phyloP scores from a whole-genome alignment of 2,329 filamentous ascomycete genomes.

The Epichloe brachyelytri region DNA sequence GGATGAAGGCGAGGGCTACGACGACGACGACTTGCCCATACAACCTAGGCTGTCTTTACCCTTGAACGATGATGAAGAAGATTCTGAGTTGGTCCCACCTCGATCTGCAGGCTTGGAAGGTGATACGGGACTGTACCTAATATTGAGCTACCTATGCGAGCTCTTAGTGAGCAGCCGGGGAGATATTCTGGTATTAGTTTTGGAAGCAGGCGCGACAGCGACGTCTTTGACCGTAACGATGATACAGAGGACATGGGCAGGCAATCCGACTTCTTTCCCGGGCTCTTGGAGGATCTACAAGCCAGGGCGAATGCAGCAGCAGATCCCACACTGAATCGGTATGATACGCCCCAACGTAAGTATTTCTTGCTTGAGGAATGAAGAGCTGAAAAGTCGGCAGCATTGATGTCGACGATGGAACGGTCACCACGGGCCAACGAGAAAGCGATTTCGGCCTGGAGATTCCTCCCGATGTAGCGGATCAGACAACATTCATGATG shows the following conservation, averaged over 20 bases:
- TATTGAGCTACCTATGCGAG: slow-evolving; percentile 45
- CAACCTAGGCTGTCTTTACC: slow-evolving; percentile 44
- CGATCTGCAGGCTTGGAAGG: slow-evolving; percentile 42
- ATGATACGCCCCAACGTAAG: slow-evolving; percentile 5
- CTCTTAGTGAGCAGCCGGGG: slow-evolving; percentile 30
- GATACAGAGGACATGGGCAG: slow-evolving; percentile 29
- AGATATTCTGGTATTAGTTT: slow-evolving; percentile 40
- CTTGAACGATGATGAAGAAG: slow-evolving; percentile 33
- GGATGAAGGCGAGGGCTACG: slow-evolving; percentile 22
- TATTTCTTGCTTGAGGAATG: neutral
- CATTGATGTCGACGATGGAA: slow-evolving; percentile 28
- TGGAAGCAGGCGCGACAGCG: slow-evolving; percentile 40
- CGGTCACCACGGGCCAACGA: slow-evolving; percentile 24
- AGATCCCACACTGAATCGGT: slow-evolving; percentile 33
- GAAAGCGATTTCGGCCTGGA: slow-evolving; percentile 40
- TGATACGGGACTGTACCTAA: slow-evolving; percentile 46
- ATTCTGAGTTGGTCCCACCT: slow-evolving; percentile 39
- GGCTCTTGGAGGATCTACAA: slow-evolving; percentile 30
- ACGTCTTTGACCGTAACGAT: slow-evolving; percentile 29
- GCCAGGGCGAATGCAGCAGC: slow-evolving; percentile 22
- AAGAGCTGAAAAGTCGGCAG: slow-evolving; percentile 10
- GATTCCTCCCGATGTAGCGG: slow-evolving; percentile 32
- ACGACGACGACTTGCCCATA: slow-evolving; percentile 21
- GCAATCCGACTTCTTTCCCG: slow-evolving; percentile 41
- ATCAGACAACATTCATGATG: slow-evolving; percentile 40